phyloP scores from a whole-genome alignment of 805 yeast genomes.

The Kazachstania africana region DNA sequence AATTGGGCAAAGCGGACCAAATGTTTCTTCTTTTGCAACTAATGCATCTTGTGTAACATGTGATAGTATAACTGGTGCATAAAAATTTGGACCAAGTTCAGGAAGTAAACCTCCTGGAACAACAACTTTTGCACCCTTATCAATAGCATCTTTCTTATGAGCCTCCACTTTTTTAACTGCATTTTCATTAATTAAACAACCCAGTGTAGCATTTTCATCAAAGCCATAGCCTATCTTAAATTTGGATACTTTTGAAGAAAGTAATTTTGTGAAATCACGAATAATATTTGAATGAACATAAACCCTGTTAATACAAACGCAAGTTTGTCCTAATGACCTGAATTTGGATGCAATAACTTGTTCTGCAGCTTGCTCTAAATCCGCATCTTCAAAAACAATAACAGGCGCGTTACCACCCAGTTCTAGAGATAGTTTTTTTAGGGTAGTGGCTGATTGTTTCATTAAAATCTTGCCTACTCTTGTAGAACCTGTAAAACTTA shows the following conservation, averaged over 20 bases:
- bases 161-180: slow-evolving; percentile 43
- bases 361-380: slow-evolving; percentile 42
- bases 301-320: slow-evolving; percentile 51
- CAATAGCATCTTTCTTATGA: slow-evolving; percentile 42
- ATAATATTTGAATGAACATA: slow-evolving; percentile 42
- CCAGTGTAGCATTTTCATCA: slow-evolving; percentile 40
- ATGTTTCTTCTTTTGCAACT: slow-evolving; percentile 47
- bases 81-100: slow-evolving; percentile 39
- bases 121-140: slow-evolving; percentile 42
- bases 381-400: slow-evolving; percentile 49
- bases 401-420: slow-evolving; percentile 62
- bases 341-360: slow-evolving; percentile 44
- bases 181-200: slow-evolving; percentile 41
- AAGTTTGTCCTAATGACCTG: slow-evolving; percentile 53
- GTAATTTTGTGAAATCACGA: slow-evolving; percentile 34
- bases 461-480: slow-evolving; percentile 48
- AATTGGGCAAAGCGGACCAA: slow-evolving; percentile 54
- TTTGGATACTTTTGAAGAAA: slow-evolving; percentile 33
- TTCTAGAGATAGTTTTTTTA: slow-evolving; percentile 52
- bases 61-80: slow-evolving; percentile 42
- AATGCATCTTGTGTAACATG: slow-evolving; percentile 40
- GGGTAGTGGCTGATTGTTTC: slow-evolving; percentile 43
- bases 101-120: slow-evolving; percentile 42
- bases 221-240: slow-evolving; percentile 50
- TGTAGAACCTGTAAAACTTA: slow-evolving; percentile 58